Base-by-base conservation (phyloP, 371 early-diverging fungal species). In the Chytridiales sp. region DNA sequence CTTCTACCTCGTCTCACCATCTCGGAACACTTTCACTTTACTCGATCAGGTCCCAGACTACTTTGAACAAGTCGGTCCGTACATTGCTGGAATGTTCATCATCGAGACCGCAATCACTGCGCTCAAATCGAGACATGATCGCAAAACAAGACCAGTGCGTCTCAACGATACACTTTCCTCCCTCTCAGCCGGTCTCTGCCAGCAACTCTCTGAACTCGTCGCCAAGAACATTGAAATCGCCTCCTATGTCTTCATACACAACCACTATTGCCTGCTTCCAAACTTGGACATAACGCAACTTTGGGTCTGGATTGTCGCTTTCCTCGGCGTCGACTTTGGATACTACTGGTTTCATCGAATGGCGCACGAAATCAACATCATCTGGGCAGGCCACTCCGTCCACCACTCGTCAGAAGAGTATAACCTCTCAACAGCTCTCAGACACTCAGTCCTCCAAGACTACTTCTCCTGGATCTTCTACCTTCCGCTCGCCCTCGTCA, bases 291-390 rank as follows among this genome's bases (percentile, higher is more conserved):
- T 73, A 24, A 62, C 49, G 41, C 68, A 68, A 29, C 44, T 76
- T 13, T 72, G 62, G 41, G 70, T 78, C 22, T 82, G 82, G 82
- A 38, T 78, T 27, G 68, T 64, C 19, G 77, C 79, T n/a, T 80
- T 80, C 52, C 55, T 82, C 21, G 68, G 66, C 8, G 70, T 74
- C 8, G 82, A 82, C 61, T 70, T 72, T 40, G 73, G 66, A 0
- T 82, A 82, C 61, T 82, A 82, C 42, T 72, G 75, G 72, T 78
- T 81, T 49, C 82, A 82, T 48, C 74, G 82, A 29, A 76, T 71
- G 11, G 82, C 80, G 1, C 82, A 82, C 54, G 82, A 82, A 60
- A 62, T 82, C 38, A 82, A 80, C 60, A 50, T 80, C 48, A 69
- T 79, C 38, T 82, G 82, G 82, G 79, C 81, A 24, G 65, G 71